A percentile compares a stretch with the other conserved stretches of the same genome.
Evolutionary conservation across 169 alveolate species (phyloP).

Genomic region (Plasmodium gallinaceum): DNA sequence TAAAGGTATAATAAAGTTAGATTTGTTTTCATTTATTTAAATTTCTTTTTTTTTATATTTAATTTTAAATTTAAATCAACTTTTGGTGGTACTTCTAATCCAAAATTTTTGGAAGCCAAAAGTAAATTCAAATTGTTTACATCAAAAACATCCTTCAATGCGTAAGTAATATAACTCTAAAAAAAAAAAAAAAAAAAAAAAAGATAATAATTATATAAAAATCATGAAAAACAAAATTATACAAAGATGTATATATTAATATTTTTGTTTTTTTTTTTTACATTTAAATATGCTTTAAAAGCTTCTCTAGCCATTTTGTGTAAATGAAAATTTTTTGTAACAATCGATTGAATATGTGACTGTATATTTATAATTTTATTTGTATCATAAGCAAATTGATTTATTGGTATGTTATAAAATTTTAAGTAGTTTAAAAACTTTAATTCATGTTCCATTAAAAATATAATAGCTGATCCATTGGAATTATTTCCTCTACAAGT

Average conservation of each 20-base stretch:
- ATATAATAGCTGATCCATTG: slow-evolving; percentile 96
- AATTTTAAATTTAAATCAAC: slow-evolving; percentile 94
- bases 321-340: slow-evolving; percentile 97
- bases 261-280: slow-evolving; percentile 39
- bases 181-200: slow-evolving; percentile 7
- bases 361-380: slow-evolving; percentile 97
- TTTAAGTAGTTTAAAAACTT: slow-evolving; percentile 95
- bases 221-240: not conserved
- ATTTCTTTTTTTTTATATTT: slow-evolving; percentile 79
- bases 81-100: slow-evolving; percentile 96
- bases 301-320: slow-evolving; percentile 98
- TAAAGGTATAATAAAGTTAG: not conserved
- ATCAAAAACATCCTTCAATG: slow-evolving; percentile 96
- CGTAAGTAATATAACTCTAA: slow-evolving; percentile 96
- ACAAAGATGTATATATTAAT: not conserved
- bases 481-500: slow-evolving; percentile 99
- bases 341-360: slow-evolving; percentile 96
- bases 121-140: slow-evolving; percentile 96
- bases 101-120: slow-evolving; percentile 95
- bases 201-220: slow-evolving; percentile 12
- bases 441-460: slow-evolving; percentile 97
- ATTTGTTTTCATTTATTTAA: slow-evolving; percentile 34
- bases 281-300: slow-evolving; percentile 95
- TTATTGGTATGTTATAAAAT: slow-evolving; percentile 93
- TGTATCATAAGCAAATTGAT: slow-evolving; percentile 97